Evolutionary conservation across 75 land plant genomes (phyloP), one percentile per base, ranked within the genome.

Genomic region (Cunninghamia lanceolata): DNA sequence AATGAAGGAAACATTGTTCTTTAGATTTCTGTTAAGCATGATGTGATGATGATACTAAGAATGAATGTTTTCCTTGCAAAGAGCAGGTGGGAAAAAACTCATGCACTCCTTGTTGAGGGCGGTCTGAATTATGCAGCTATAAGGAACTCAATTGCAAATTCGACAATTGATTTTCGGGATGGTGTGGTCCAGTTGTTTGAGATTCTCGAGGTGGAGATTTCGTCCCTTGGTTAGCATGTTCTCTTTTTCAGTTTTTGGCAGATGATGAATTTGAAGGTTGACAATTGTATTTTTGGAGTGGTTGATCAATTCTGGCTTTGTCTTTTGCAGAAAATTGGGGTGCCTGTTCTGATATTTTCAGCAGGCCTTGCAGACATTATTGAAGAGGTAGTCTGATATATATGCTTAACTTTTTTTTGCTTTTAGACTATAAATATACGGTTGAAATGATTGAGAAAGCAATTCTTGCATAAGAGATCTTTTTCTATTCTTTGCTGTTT

Each of bases 291-390:
- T 80, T 80, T 80, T 80, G 15, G 63, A 85, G 21, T 30, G 43
- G 30, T 30, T 10, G 43, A 82, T 17, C 0, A 43, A 34, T 30
- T 35, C 16, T 54, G 85, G 36, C n/a, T 85, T 86, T 36, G 21
- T 52, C n/a, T n/a, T 79, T 83, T 71, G 84, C 93, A 97, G 99
- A 92, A 89, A 74, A 92, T 73, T 74, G 90, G 88, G 50, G 91
- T 97, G 28, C 99, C 99, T 40, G 88, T 96, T 85, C 95, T 97
- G 3, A 93, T 97, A 46, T 97, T 97, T 92, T 97, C 99, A 86
- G 99, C 99, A 84, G 99, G 99, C 7, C 95, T 97, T 54, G 95
- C 99, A 43, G 99, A 97, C 89, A 93, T 97, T 35, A 97, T 97
- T 66, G 99, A 97, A 87, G 99, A 97, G 99, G 99, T 96, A 80